Conservation (phyloP, 2,329 filamentous ascomycete species). For the Verticillium alfalfae region DNA sequence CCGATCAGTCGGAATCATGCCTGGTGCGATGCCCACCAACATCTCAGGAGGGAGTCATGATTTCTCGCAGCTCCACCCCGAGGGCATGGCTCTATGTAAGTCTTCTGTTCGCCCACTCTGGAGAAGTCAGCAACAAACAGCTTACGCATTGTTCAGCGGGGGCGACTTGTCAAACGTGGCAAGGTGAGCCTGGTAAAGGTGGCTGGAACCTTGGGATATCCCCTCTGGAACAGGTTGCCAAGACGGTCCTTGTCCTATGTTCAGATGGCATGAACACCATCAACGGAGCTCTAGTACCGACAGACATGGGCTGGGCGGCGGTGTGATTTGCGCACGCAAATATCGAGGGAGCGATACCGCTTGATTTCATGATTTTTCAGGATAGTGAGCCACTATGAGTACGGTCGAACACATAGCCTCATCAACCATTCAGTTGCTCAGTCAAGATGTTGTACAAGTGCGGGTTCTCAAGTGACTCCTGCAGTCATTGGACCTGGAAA, state of each 20-base stretch:
- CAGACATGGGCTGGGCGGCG: constrained; percentile 6
- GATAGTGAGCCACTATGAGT: too few relatives aligned
- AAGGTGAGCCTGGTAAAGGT: neutral
- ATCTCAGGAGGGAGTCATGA: constrained; percentile 23
- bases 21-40: constrained; percentile 52
- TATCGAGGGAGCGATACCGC: too few relatives aligned
- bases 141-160: neutral
- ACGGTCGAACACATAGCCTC: too few relatives aligned
- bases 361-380: too few relatives aligned
- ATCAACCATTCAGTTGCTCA: too few relatives aligned
- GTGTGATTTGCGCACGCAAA: neutral
- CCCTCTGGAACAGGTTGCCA: constrained; percentile 3
- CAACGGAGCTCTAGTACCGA: constrained; percentile 5
- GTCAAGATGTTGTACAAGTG: too few relatives aligned
- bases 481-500: too few relatives aligned
- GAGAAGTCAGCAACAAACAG: rapidly evolving
- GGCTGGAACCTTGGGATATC: constrained; percentile 7
- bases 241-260: constrained; percentile 5
- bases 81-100: constrained; percentile 2
- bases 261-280: constrained; percentile 7
- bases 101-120: neutral
- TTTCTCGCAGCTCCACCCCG: neutral
- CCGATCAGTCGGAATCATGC: constrained; percentile 22
- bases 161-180: constrained; percentile 3
- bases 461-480: too few relatives aligned